Evolutionary conservation across 2,329 filamentous ascomycete genomes (phyloP).

Genomic region (Davidsoniella neocaledoniae): DNA sequence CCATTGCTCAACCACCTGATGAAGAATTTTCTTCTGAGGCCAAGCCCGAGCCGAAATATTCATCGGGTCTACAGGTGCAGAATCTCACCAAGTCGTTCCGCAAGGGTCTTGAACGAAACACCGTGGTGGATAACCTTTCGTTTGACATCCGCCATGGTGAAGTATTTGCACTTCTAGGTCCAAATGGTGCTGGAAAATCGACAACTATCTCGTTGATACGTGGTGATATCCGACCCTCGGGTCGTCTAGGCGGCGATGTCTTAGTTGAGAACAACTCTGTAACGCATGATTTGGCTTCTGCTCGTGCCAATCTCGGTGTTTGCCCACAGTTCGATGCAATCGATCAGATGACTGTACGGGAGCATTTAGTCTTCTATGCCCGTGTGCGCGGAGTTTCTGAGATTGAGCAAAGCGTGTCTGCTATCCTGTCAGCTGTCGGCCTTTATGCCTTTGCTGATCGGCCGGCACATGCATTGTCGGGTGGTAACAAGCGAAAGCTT

Average conservation of each 20-base stretch:
- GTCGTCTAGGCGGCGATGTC: slow-evolving; percentile 55
- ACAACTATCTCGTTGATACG: slow-evolving; percentile 80
- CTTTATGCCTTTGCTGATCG: slow-evolving; percentile 52
- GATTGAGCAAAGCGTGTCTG: slow-evolving; percentile 58
- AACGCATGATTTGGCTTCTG: slow-evolving; percentile 50
- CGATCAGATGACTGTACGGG: slow-evolving; percentile 76
- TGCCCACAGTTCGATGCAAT: slow-evolving; percentile 81
- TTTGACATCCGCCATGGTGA: slow-evolving; percentile 68
- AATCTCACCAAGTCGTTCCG: slow-evolving; percentile 70
- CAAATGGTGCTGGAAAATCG: slow-evolving; percentile 82
- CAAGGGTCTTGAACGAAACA: slow-evolving; percentile 28
- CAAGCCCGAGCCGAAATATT: slow-evolving; percentile 23
- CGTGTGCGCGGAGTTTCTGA: slow-evolving; percentile 62
- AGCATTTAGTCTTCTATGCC: slow-evolving; percentile 81
- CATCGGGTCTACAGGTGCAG: slow-evolving; percentile 59
- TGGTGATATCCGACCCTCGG: slow-evolving; percentile 71
- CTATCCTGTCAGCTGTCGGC: slow-evolving; percentile 68
- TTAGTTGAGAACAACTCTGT: slow-evolving; percentile 66
- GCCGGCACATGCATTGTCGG: slow-evolving; percentile 65
- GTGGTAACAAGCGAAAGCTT: slow-evolving; percentile 88
- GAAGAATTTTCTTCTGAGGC: slow-evolving; percentile 36
- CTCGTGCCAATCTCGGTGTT: slow-evolving; percentile 67
- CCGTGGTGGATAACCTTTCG: slow-evolving; percentile 74
- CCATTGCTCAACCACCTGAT: slow-evolving; percentile 23
- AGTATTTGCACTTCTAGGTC: slow-evolving; percentile 76